Conservation (phyloP, 495 filamentous ascomycete genomes). For the Xeromyces bisporus region DNA sequence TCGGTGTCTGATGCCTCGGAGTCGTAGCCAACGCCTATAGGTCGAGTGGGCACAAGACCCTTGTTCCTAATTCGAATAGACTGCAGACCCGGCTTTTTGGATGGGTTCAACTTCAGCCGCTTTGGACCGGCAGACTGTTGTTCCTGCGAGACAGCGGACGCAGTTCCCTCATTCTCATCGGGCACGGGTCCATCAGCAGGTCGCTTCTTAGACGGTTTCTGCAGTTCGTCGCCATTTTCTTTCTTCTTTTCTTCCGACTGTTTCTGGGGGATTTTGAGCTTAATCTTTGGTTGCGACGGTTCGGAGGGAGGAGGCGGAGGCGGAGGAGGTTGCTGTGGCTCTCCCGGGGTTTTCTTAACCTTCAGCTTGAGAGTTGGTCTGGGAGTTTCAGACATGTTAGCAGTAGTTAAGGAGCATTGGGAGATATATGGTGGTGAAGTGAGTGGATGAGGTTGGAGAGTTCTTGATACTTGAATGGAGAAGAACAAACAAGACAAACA, state of each 20-base stretch:
- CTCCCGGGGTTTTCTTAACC: constrained; percentile 24
- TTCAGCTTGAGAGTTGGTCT: constrained; percentile 35
- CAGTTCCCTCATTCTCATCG: constrained; percentile 9
- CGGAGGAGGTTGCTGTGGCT: constrained; percentile 14
- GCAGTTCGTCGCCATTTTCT: constrained; percentile 25
- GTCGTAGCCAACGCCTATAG: constrained; percentile 76
- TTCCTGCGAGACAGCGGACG: constrained; percentile 3
- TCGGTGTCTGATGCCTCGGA: constrained; percentile 91
- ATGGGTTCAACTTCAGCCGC: constrained; percentile 27
- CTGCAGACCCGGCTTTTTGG: constrained; percentile 26
- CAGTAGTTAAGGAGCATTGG: neutral
- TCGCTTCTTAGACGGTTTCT: constrained; percentile 32
- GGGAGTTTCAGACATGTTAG: constrained; percentile 22
- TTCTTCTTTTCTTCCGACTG: constrained; percentile 14
- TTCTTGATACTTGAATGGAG: too few species aligned
- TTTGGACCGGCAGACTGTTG: constrained; percentile 18
- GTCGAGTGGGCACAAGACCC: constrained; percentile 44
- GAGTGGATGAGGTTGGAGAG: too few species aligned
- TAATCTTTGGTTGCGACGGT: constrained; percentile 27
- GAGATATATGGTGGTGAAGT: neutral
- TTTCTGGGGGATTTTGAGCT: constrained; percentile 33
- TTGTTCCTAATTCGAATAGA: constrained; percentile 40
- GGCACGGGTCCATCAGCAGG: constrained; percentile 14
- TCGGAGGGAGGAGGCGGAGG: constrained; percentile 14
- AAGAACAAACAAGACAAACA: too few species aligned